A percentile compares a stretch with the other conserved stretches of the same genome.
phyloP scores from a whole-genome alignment of 2,329 filamentous ascomycete species.

The Colletotrichum filicis region DNA sequence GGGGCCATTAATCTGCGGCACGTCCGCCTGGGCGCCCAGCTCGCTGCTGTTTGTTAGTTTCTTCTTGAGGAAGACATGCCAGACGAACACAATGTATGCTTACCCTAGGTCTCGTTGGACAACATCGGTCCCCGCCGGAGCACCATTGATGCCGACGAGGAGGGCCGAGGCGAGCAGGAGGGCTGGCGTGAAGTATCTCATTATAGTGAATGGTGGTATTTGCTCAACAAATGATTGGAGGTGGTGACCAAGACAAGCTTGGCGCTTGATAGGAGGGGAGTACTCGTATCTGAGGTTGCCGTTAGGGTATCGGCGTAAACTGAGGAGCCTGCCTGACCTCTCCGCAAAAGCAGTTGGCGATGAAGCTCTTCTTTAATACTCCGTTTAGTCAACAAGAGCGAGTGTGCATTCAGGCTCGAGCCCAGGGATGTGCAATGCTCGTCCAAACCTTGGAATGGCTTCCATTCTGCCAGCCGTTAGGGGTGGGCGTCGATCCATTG shows the following conservation, averaged over 20 bases:
- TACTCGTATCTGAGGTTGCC: conserved; percentile 18
- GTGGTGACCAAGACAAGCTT: conserved; percentile 18
- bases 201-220: neutral
- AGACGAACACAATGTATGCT: no score
- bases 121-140: conserved; percentile 16
- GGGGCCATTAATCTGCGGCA: neutral
- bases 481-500: neutral
- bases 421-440: conserved; percentile 16
- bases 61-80: no score
- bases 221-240: neutral
- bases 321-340: conserved; percentile 22
- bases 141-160: conserved; percentile 32
- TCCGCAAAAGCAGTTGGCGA: accelerated
- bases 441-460: conserved; percentile 22
- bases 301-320: conserved; percentile 19
- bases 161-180: conserved; percentile 29
- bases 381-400: neutral
- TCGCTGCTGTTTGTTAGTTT: neutral
- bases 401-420: neutral
- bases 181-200: conserved; percentile 22
- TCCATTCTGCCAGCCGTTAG: neutral
- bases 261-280: neutral
- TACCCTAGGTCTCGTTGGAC: neutral
- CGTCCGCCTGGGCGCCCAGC: conserved; percentile 5
- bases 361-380: conserved; percentile 21